phyloP scores from a whole-genome alignment of 2,329 filamentous ascomycete genomes.

The Aspergillaceae sp. region DNA sequence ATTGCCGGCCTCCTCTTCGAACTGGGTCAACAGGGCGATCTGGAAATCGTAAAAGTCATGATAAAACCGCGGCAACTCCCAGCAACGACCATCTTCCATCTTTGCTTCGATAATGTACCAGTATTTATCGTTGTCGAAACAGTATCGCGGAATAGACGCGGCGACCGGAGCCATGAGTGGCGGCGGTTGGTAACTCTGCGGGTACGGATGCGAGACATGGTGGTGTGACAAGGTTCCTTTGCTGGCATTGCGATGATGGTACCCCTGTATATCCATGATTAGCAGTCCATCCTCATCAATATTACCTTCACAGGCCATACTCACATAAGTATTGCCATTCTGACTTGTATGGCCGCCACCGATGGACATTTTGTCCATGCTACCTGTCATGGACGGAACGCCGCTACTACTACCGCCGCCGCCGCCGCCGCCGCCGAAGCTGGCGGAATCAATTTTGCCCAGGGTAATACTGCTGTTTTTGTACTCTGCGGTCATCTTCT shows the following conservation, averaged over 20 bases:
- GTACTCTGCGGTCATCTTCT: conserved; percentile 98
- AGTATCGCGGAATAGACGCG: conserved; percentile 84
- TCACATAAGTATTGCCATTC: conserved; percentile 44
- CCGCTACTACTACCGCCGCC: conserved; percentile 5
- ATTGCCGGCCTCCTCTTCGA: conserved; percentile 87
- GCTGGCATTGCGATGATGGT: conserved; percentile 34
- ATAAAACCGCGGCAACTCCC: conserved; percentile 91
- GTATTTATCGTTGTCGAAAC: conserved; percentile 94
- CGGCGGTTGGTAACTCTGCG: conserved; percentile 43
- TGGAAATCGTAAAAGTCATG: conserved; percentile 99
- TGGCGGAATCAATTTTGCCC: conserved; percentile 65
- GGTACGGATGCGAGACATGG: conserved; percentile 32
- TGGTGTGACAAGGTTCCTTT: conserved; percentile 24
- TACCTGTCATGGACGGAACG: conserved; percentile 55
- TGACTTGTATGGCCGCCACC: conserved; percentile 42
- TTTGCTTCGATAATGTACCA: conserved; percentile 95
- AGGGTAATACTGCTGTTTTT: conserved; percentile 98
- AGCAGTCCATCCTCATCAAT: neutral
- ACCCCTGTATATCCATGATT: conserved; percentile 13
- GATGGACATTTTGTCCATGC: conserved; percentile 72
- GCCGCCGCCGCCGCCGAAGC: conserved; percentile 3
- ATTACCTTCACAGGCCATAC: conserved; percentile 11
- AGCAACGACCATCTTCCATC: conserved; percentile 81
- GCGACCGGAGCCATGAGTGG: conserved; percentile 63
- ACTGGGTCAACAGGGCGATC: conserved; percentile 83